Evolutionary conservation across 2,329 filamentous ascomycete species (phyloP).

Genomic region (Aphanoascus verrucosus): DNA sequence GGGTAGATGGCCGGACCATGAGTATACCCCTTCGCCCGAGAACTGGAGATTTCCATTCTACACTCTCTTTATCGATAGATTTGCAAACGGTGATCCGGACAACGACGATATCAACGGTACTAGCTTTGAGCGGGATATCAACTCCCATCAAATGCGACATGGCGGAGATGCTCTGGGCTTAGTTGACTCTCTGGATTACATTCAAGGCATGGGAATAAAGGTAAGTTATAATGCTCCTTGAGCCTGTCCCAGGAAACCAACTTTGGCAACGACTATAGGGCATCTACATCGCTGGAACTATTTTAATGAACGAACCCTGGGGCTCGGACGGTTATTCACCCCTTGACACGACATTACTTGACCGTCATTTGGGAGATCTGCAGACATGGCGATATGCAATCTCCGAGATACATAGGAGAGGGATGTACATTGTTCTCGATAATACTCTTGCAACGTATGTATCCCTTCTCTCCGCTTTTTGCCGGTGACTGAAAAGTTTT

Average conservation of each 20-base stretch:
- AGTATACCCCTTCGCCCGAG: slow-evolving; percentile 44
- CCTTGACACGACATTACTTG: slow-evolving; percentile 52
- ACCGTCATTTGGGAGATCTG: slow-evolving; percentile 52
- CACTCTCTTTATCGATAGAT: slow-evolving; percentile 53
- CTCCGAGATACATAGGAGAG: slow-evolving; percentile 49
- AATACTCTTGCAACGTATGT: slow-evolving; percentile 54
- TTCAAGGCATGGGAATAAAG: slow-evolving; percentile 55
- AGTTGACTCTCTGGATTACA: slow-evolving; percentile 51
- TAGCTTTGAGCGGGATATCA: slow-evolving; percentile 49
- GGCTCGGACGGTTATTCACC: slow-evolving; percentile 50
- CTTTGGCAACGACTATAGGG: slow-evolving; percentile 29
- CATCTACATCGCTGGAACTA: slow-evolving; percentile 53
- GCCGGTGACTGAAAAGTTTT: background rate
- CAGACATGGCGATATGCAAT: slow-evolving; percentile 48
- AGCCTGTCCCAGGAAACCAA: background rate
- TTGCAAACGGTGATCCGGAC: slow-evolving; percentile 53
- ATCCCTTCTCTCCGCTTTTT: background rate
- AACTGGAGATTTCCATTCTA: slow-evolving; percentile 60
- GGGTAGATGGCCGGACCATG: slow-evolving; percentile 45
- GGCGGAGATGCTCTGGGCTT: slow-evolving; percentile 51
- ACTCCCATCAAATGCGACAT: slow-evolving; percentile 52
- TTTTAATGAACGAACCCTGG: slow-evolving; percentile 56
- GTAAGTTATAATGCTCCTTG: slow-evolving; percentile 22
- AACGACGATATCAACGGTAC: slow-evolving; percentile 56
- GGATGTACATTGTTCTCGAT: slow-evolving; percentile 57